Percentiles rank a stretch among this genome's conserved stretches.
Evolutionary conservation across 1,139 yeast species (phyloP).

Genomic region (Meyerozyma elateridarum): DNA sequence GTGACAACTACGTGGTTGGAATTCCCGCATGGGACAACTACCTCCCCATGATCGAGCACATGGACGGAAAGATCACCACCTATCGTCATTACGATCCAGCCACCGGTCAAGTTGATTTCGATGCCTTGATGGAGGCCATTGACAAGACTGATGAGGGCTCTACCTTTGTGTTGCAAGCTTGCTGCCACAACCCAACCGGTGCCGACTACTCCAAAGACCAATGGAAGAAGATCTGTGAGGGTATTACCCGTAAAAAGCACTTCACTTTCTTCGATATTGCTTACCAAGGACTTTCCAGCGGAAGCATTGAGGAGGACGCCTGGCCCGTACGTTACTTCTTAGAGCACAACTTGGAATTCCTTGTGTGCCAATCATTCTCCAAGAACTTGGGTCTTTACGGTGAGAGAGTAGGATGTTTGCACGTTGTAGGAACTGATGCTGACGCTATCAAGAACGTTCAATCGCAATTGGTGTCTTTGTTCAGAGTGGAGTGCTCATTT

Average conservation of each 20-base stretch:
- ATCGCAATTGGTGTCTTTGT: constrained; percentile 24
- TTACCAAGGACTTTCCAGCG: constrained; percentile 19
- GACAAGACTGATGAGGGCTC: constrained; percentile 27
- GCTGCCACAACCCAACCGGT: constrained; percentile 98
- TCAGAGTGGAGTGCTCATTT: constrained; percentile 39
- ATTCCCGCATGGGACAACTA: constrained; percentile 42
- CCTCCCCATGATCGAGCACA: constrained; percentile 29
- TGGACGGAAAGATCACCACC: constrained; percentile 23
- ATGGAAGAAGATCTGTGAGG: constrained; percentile 58
- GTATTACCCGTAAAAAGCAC: constrained; percentile 7
- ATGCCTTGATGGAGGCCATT: constrained; percentile 22
- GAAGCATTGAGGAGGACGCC: constrained; percentile 19
- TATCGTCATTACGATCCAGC: constrained; percentile 32
- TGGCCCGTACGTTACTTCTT: constrained; percentile 18
- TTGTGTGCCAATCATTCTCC: constrained; percentile 36
- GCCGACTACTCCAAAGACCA: constrained; percentile 85
- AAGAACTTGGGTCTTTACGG: constrained; percentile 45
- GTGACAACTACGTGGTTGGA: constrained; percentile 31
- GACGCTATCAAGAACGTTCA: constrained; percentile 18
- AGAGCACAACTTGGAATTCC: constrained; percentile 14
- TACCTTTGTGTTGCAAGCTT: constrained; percentile 64
- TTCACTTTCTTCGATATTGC: constrained; percentile 14
- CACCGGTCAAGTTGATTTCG: constrained; percentile 28
- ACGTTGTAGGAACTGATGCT: constrained; percentile 28
- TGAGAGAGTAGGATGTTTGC: constrained; percentile 41